Evolutionary conservation across 768 basidiomycete species (phyloP).

Genomic region (Filobasidium floriforme): DNA sequence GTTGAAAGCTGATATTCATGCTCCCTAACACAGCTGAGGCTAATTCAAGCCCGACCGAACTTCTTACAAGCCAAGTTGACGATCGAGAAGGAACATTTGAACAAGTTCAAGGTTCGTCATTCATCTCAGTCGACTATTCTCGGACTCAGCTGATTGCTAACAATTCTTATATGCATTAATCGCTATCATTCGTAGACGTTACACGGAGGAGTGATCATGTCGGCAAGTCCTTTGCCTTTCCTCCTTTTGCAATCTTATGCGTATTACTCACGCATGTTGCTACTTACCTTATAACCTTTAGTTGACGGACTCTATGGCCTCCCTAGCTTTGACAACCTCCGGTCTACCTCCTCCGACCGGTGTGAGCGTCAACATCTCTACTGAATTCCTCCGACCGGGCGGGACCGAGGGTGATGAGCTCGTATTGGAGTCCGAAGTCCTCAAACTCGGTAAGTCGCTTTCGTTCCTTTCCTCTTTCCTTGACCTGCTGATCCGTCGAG

Average conservation of each 20-base stretch:
- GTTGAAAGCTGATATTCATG: too few relatives aligned
- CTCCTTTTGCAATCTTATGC: not conserved
- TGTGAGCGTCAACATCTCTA: conserved; percentile 36
- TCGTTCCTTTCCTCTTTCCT: not conserved
- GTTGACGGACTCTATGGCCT: conserved; percentile 43
- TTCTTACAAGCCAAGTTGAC: conserved; percentile 21
- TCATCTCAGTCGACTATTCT: too few relatives aligned
- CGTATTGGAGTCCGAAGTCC: conserved; percentile 33
- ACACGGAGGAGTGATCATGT: conserved; percentile 21
- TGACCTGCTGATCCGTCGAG: too few relatives aligned
- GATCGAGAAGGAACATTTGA: conserved; percentile 22
- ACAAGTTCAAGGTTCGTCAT: conserved; percentile 23
- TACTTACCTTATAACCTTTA: conserved; percentile 8
- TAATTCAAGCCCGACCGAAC: conserved; percentile 18
- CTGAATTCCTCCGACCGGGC: conserved; percentile 41
- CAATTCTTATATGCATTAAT: too few relatives aligned
- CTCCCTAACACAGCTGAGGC: conserved; percentile 21
- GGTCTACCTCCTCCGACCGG: conserved; percentile 42
- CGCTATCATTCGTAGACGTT: conserved; percentile 12
- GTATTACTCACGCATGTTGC: not conserved
- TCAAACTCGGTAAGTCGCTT: conserved; percentile 31
- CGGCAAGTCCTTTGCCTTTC: conserved; percentile 6
- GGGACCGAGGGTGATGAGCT: conserved; percentile 32
- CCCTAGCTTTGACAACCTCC: conserved; percentile 36
- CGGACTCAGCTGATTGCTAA: too few relatives aligned